A percentile compares a stretch with the other conserved stretches of the same genome.
Conservation (phyloP, 305 asterid species). For the Rubia tinctorum region DNA sequence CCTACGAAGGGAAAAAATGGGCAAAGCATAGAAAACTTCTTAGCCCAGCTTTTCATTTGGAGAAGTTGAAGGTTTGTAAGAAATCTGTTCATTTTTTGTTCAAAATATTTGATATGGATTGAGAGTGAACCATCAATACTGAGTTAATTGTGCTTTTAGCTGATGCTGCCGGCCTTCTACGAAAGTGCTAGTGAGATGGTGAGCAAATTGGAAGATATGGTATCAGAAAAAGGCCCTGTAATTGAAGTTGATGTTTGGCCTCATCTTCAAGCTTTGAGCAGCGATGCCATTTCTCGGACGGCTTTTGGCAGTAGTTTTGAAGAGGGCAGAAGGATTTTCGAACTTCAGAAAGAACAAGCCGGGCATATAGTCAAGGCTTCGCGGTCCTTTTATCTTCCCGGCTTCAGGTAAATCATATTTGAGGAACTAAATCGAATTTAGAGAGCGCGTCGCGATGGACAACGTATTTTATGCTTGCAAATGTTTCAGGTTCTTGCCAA, state of each 20-base stretch:
- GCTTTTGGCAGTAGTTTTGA: slow-evolving; percentile 1
- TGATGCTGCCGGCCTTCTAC: not conserved
- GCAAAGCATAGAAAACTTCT: slow-evolving; percentile 41
- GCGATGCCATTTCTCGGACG: slow-evolving; percentile 1
- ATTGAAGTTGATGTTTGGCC: slow-evolving; percentile 2
- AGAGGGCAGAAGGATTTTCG: not conserved
- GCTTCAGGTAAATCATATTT: not conserved
- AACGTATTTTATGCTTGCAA: not conserved
- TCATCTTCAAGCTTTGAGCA: slow-evolving; percentile 1
- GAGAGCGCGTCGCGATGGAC: not conserved
- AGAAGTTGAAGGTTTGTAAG: slow-evolving; percentile 3
- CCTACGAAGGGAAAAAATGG: slow-evolving; percentile 45
- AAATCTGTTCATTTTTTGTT: not conserved
- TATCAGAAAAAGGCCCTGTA: not conserved
- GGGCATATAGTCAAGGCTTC: not conserved
- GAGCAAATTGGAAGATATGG: not conserved
- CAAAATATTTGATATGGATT: not conserved
- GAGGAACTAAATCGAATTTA: not conserved
- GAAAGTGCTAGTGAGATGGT: not conserved
- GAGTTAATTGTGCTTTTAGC: not conserved
- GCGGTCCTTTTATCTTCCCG: not conserved
- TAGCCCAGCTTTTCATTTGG: slow-evolving; percentile 11
- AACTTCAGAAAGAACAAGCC: not conserved
- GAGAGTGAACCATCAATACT: not conserved
- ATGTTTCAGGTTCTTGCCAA: not conserved